Evolutionary conservation across 805 yeast genomes (phyloP), one percentile per base, ranked within the genome.

Genomic region (Ogataea pini): DNA sequence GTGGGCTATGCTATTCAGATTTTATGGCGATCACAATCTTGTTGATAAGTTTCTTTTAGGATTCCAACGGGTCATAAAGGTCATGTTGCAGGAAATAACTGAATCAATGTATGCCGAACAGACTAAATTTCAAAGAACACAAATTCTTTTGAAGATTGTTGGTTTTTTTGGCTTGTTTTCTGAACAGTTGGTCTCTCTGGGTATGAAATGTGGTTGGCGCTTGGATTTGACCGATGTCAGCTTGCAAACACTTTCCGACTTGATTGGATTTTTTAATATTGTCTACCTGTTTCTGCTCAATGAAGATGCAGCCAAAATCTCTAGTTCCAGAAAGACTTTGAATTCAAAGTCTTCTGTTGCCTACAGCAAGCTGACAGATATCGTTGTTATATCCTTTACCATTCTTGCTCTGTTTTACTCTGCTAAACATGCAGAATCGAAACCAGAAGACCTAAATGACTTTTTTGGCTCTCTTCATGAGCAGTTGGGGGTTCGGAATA

Each of bases 1-100:
- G 2, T 91, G 97, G 96, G 80, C 79, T 27, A 74, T 85, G 19
- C 69, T 91, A 14, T 73, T 89, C 41, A 79, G 77, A 52, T 76
- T 76, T 47, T 87, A 85, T 56, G 61, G 66, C 12, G 61, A 60
- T 2, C 57, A 62, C 16, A 36, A 52, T 2, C 58, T 68, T 18
- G 36, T 65, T 2, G 63, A 64, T 0, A 71, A 75, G 19, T 72
- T 76, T 28, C 70, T 74, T 33, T 55, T 58, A 14, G 82, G 87
- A 0, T 77, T 85, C 54, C 79, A 78, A 37, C 71, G 70, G 22
- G 78, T 79, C 12, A 49, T 89, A 2, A 59, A 63, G 1, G 67
- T 80, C 16, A 63, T 86, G 17, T 56, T 75, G 1, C 54, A 60
- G 0, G 78, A 75, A 29, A 40, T 75, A 1, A 56, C 65, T 0